Percentiles rank a stretch among this genome's conserved stretches.
These are phyloP conservation scores for Zizania latifolia DNA, from an alignment of 176 grass and related monocot species.

Conservation along the genomic window DNA sequence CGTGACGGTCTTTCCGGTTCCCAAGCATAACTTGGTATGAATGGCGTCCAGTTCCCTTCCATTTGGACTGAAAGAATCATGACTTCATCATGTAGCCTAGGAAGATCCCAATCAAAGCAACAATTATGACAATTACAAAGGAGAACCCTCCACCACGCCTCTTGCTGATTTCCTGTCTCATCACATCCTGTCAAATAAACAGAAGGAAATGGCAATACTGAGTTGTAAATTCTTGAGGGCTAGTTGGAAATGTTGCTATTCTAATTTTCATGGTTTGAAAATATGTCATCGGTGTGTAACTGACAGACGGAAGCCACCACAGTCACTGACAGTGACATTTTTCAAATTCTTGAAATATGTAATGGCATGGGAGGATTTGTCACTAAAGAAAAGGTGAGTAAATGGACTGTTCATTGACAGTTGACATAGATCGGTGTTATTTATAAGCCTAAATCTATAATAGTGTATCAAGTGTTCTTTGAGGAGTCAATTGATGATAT, in stretches of 20 bases:
- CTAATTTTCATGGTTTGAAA: too few species aligned
- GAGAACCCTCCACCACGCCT: conserved; percentile 56
- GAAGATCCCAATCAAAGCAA: conserved; percentile 56
- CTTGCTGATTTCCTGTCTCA: conserved; percentile 58
- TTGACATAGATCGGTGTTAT: not conserved
- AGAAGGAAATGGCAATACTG: conserved; percentile 1
- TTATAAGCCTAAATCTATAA: not conserved
- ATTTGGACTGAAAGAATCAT: conserved; percentile 30
- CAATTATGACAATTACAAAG: conserved; percentile 45
- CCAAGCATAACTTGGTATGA: conserved; percentile 31
- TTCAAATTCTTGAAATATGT: too few species aligned
- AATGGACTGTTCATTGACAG: not conserved
- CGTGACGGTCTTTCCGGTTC: conserved; percentile 24
- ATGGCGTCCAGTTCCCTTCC: conserved; percentile 16
- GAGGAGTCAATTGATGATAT: too few species aligned
- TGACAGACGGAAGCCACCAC: too few species aligned
- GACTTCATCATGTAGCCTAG: conserved; percentile 65
- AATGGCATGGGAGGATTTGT: too few species aligned
- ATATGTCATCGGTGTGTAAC: too few species aligned
- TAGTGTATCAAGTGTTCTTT: too few species aligned
- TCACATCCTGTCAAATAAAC: conserved; percentile 42
- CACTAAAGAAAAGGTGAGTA: not conserved
- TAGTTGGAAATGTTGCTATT: too few species aligned
- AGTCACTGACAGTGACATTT: too few species aligned
- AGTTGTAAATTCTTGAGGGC: conserved; percentile 12